These are phyloP conservation scores for Acanthochlamys bracteata DNA, from an alignment of 106 monocot genomes.

Conservation along the genomic window DNA sequence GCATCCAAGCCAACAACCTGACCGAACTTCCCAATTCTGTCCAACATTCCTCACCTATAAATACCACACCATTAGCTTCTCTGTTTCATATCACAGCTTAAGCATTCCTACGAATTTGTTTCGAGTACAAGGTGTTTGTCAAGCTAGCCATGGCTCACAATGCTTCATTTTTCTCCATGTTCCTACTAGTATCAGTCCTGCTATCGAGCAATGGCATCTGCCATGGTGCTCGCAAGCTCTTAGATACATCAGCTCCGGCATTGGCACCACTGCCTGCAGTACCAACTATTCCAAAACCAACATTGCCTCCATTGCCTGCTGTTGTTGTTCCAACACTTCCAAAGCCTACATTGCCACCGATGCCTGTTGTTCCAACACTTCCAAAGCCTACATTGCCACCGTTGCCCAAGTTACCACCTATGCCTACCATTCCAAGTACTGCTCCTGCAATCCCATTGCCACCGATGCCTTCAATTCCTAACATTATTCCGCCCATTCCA, in stretches of 20 bases:
- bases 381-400: conserved; percentile 4
- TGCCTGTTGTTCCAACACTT: conserved; percentile 1
- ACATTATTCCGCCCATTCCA: conserved; percentile 1
- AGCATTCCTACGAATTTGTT: neutral
- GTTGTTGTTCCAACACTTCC: neutral
- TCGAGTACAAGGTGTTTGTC: neutral
- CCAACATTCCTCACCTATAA: neutral
- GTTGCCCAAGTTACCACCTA: neutral
- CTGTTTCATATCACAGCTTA: neutral
- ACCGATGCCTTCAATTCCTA: conserved; percentile 3
- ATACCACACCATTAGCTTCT: neutral
- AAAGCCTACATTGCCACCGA: conserved; percentile 3
- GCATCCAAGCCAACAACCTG: no score
- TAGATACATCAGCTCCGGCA: neutral
- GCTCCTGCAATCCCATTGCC: neutral
- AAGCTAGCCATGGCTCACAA: conserved; percentile 1
- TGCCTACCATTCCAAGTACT: neutral
- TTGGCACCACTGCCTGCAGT: neutral
- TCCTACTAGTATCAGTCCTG: neutral
- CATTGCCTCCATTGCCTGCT: neutral
- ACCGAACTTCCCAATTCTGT: no score
- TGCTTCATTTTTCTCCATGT: neutral
- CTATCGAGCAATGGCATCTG: neutral
- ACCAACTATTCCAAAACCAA: neutral
- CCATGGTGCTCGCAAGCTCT: conserved; percentile 6